Conservation (phyloP, 2,329 filamentous ascomycete species). For the Aspergillus alliaceus region DNA sequence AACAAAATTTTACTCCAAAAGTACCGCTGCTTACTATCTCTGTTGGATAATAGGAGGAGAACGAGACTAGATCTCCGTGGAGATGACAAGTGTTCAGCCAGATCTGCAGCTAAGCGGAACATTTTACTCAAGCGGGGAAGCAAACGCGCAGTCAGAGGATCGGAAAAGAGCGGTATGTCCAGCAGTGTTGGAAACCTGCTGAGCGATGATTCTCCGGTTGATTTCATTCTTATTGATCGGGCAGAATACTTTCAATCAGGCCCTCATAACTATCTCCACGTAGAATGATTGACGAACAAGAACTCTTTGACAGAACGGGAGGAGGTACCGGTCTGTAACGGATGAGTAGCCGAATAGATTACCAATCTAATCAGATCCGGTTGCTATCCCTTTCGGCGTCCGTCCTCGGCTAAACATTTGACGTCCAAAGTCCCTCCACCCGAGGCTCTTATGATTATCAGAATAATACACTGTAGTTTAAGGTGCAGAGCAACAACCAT, state of each 20-base stretch:
- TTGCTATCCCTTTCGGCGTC: constrained; percentile 3
- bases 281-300: no score
- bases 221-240: no score
- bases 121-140: constrained; percentile 8
- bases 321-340: constrained; percentile 9
- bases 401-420: not conserved
- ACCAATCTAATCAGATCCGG: constrained; percentile 29
- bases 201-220: not conserved
- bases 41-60: constrained; percentile 2
- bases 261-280: no score
- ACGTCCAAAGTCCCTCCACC: not conserved
- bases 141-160: not conserved
- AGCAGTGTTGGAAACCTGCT: not conserved
- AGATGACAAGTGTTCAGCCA: constrained; percentile 11
- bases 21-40: constrained; percentile 3
- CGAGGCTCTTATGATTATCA: no score
- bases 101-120: constrained; percentile 18
- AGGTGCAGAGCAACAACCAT: no score
- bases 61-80: constrained; percentile 4
- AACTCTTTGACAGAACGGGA: not conserved
- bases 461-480: no score
- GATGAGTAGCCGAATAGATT: constrained; percentile 10
- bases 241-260: no score
- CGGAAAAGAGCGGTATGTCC: not conserved
- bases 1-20: not conserved